Conservation (phyloP, 768 basidiomycete species). For the Brasilioporus rufonigricans region DNA sequence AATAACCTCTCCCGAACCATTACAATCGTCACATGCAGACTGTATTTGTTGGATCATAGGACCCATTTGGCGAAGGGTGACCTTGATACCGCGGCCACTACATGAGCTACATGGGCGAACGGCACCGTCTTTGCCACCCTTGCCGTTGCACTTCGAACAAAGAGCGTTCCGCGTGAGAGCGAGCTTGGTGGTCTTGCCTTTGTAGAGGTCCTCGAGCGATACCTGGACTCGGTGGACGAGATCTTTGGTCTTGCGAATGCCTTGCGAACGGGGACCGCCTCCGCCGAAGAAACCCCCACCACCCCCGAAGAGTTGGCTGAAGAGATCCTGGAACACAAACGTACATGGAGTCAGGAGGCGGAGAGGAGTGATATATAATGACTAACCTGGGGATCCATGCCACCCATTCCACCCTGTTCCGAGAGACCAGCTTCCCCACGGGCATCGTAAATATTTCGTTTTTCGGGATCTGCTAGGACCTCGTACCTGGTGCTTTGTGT, state of each 20-base stretch:
- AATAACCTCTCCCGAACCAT: conserved; percentile 93
- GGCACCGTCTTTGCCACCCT: conserved; percentile 96
- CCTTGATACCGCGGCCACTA: conserved; percentile 85
- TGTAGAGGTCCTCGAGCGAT: conserved; percentile 97
- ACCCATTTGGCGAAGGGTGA: conserved; percentile 95
- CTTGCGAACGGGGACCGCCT: conserved; percentile 56
- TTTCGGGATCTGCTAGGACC: conserved; percentile 85
- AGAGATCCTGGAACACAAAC: conserved; percentile 68
- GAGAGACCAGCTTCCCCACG: conserved; percentile 90
- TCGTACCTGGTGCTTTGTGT: conserved; percentile 66
- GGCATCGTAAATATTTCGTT: conserved; percentile 79
- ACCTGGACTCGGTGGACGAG: conserved; percentile 96
- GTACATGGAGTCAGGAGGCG: background rate
- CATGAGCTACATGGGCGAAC: conserved; percentile 77
- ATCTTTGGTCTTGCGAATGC: conserved; percentile 94
- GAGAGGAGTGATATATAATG: background rate
- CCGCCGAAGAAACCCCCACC: conserved; percentile 79
- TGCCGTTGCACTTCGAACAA: conserved; percentile 91
- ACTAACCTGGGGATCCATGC: conserved; percentile 92
- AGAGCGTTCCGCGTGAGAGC: conserved; percentile 94
- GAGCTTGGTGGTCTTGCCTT: conserved; percentile 97
- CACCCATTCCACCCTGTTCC: conserved; percentile 86
- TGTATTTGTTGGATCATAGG: conserved; percentile 99
- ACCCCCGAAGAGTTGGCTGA: conserved; percentile 95
- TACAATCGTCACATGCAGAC: conserved; percentile 90